A percentile compares a stretch with the other conserved stretches of the same genome.
Conservation (phyloP, 345 rosid genomes). For the Bretschneidera sinensis region DNA sequence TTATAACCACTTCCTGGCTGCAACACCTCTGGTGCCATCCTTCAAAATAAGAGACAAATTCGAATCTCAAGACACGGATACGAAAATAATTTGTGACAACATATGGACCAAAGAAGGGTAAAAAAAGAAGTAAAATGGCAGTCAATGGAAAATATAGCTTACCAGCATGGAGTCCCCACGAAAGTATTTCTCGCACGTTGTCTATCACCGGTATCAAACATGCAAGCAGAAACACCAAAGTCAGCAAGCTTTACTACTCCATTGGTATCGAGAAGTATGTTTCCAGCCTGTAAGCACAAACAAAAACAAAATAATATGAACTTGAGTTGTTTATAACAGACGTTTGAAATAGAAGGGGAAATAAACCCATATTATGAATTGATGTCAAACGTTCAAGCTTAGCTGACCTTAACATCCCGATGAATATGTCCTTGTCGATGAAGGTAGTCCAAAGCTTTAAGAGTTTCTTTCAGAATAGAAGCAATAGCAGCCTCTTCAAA, state of each 20-base stretch:
- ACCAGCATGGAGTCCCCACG: conserved; percentile 99
- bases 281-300: conserved; percentile 75
- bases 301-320: conserved; percentile 9
- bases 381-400: conserved; percentile 7
- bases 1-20: conserved; percentile 98
- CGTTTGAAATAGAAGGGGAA: not conserved
- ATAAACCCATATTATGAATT: conserved; percentile 3
- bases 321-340: not conserved
- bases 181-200: conserved; percentile 94
- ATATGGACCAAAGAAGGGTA: no score
- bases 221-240: conserved; percentile 97
- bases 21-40: conserved; percentile 99
- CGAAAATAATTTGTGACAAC: no score
- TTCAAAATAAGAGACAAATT: conserved; percentile 30
- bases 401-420: conserved; percentile 90
- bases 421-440: conserved; percentile 97
- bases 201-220: conserved; percentile 96
- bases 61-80: no score
- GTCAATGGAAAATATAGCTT: conserved; percentile 15
- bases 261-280: conserved; percentile 75
- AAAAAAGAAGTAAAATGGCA: no score
- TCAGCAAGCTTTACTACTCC: conserved; percentile 95
- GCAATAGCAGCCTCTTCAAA: conserved; percentile 94
- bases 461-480: conserved; percentile 89
- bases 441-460: conserved; percentile 92